Evolutionary conservation across 371 early-diverging fungal species (phyloP).

Genomic region (Circinella umbellata): DNA sequence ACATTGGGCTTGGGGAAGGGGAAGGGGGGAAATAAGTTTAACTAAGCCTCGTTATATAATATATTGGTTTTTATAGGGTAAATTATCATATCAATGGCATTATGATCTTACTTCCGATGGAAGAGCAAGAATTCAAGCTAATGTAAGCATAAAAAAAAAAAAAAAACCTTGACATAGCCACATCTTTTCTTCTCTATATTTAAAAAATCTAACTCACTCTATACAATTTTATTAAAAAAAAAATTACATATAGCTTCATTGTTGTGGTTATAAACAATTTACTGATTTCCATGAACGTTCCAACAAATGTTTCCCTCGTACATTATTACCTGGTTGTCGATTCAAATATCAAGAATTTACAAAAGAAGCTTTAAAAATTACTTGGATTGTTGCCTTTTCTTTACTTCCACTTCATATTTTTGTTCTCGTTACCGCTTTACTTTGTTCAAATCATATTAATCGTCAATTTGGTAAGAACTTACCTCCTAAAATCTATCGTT

Average conservation of each 20-base stretch:
- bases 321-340: constrained; percentile 57
- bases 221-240: too few species aligned
- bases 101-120: constrained; percentile 41
- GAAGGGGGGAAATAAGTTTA: neutral
- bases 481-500: constrained; percentile 56
- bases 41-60: neutral
- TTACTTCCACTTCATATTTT: constrained; percentile 54
- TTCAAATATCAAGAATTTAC: constrained; percentile 54
- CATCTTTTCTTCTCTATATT: too few species aligned
- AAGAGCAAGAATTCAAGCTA: constrained; percentile 49
- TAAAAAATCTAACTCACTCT: too few species aligned
- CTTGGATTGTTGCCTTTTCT: constrained; percentile 59
- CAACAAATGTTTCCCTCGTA: constrained; percentile 66
- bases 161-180: too few species aligned
- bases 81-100: constrained; percentile 58
- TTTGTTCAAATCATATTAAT: constrained; percentile 67
- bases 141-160: constrained; percentile 26
- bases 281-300: constrained; percentile 62
- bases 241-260: constrained; percentile 54
- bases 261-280: constrained; percentile 62
- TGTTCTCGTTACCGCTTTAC: constrained; percentile 52
- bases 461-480: constrained; percentile 56
- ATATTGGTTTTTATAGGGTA: constrained; percentile 25
- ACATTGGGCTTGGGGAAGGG: neutral
- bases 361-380: constrained; percentile 41